A percentile compares a stretch with the other conserved stretches of the same genome.
Evolutionary conservation across 768 basidiomycete genomes (phyloP).

Genomic region (Hortiboletus campestris): DNA sequence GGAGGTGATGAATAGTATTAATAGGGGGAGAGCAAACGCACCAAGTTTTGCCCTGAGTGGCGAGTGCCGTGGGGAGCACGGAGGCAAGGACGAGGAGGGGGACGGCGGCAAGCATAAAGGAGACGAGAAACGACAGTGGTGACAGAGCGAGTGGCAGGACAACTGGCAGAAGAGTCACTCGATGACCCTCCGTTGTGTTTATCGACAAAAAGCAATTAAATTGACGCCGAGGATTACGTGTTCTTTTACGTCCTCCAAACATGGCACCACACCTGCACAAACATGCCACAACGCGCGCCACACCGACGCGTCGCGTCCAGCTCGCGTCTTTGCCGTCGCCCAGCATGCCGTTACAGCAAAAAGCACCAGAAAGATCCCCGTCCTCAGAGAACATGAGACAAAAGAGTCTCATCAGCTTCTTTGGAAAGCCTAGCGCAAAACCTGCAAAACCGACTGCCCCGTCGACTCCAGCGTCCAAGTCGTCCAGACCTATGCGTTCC

Average conservation of each 20-base stretch:
- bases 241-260: not conserved
- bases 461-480: constrained; percentile 36
- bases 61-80: constrained; percentile 17
- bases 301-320: constrained; percentile 8
- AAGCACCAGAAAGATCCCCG: constrained; percentile 34
- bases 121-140: constrained; percentile 15
- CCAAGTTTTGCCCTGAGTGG: constrained; percentile 30
- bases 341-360: constrained; percentile 17
- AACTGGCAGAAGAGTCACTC: not conserved
- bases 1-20: not conserved
- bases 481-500: constrained; percentile 34
- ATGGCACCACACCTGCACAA: constrained; percentile 5
- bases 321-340: not conserved
- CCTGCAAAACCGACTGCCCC: constrained; percentile 35
- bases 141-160: not conserved
- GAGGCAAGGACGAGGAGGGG: constrained; percentile 16
- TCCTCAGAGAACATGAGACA: constrained; percentile 56
- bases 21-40: not conserved
- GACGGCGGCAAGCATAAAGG: constrained; percentile 25
- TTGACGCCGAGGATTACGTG: not conserved
- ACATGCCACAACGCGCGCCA: constrained; percentile 18
- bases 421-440: constrained; percentile 37
- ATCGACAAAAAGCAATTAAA: not conserved
- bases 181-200: not conserved
- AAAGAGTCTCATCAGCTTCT: constrained; percentile 73